Conservation (phyloP, 768 basidiomycete genomes). For the Amanita jacksonii region DNA sequence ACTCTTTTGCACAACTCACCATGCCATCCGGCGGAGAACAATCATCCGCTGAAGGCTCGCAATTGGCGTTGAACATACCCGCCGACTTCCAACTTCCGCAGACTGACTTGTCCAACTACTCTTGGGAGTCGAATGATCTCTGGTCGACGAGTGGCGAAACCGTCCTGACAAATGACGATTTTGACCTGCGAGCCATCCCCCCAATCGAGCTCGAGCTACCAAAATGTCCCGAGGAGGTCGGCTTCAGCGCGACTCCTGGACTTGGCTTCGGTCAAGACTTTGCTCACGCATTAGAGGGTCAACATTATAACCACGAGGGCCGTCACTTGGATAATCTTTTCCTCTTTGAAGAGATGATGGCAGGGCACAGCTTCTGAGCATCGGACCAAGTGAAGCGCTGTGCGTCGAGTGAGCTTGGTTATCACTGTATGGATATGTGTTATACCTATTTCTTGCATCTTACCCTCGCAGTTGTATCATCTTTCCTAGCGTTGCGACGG, state of each 20-base stretch:
- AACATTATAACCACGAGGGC: conserved; percentile 15
- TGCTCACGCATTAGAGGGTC: conserved; percentile 21
- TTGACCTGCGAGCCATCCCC: conserved; percentile 56
- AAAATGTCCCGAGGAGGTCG: conserved; percentile 26
- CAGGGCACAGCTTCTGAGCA: conserved; percentile 23
- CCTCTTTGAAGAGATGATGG: conserved; percentile 36
- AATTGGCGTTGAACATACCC: conserved; percentile 17
- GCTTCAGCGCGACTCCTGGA: conserved; percentile 16
- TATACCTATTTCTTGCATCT: not conserved
- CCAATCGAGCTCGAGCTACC: conserved; percentile 51
- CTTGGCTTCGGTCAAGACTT: conserved; percentile 26
- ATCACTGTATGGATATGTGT: conserved; percentile 6
- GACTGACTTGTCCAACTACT: conserved; percentile 26
- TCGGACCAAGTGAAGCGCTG: conserved; percentile 5
- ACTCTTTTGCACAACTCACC: conserved; percentile 20
- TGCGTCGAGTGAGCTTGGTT: conserved; percentile 6
- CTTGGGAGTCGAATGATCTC: conserved; percentile 23
- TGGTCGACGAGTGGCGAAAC: conserved; percentile 25
- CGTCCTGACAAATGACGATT: conserved; percentile 49
- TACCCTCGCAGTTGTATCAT: not conserved
- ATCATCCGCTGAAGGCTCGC: conserved; percentile 14
- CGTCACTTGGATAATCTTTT: conserved; percentile 14
- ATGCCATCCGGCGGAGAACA: conserved; percentile 13
- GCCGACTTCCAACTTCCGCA: conserved; percentile 27
- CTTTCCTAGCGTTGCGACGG: conserved; percentile 1